Evolutionary conservation across 352 stramenopile species (phyloP).

Genomic region (Sclerospora graminicola): DNA sequence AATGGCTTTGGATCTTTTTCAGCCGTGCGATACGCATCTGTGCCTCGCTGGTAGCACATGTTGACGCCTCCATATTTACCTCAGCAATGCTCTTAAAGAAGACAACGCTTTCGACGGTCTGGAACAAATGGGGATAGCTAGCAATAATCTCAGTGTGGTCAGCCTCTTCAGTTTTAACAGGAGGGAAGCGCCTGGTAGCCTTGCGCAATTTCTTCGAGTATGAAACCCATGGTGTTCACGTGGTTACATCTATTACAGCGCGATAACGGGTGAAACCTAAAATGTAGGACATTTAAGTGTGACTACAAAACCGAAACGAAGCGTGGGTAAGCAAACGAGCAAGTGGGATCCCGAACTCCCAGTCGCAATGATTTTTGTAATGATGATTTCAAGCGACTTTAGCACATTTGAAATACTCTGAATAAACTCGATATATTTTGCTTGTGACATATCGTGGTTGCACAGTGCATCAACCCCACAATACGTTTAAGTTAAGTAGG

Average conservation of each 20-base stretch:
- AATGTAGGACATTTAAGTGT: constrained; percentile 56
- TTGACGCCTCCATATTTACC: constrained; percentile 48
- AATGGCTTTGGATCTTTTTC: constrained; percentile 41
- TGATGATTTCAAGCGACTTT: constrained; percentile 32
- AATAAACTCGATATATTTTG: constrained; percentile 7
- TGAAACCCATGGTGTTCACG: constrained; percentile 70
- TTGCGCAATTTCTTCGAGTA: constrained; percentile 50
- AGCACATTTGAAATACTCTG: constrained; percentile 32
- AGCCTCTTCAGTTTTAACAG: constrained; percentile 22
- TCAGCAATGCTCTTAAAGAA: constrained; percentile 47
- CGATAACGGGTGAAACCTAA: constrained; percentile 68
- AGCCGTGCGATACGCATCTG: constrained; percentile 35
- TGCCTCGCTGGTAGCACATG: constrained; percentile 41
- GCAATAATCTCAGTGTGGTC: constrained; percentile 33
- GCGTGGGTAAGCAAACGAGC: constrained; percentile 58
- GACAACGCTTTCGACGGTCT: constrained; percentile 40
- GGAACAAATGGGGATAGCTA: constrained; percentile 47
- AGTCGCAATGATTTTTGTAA: constrained; percentile 44
- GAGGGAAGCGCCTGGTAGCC: constrained; percentile 11
- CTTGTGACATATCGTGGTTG: constrained; percentile 11
- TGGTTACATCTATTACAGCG: constrained; percentile 73
- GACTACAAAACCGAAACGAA: constrained; percentile 49
- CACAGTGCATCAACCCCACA: constrained; percentile 32
- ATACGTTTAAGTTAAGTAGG: constrained; percentile 51
- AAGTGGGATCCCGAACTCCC: constrained; percentile 46